Evolutionary conservation across 805 yeast species (phyloP).

Genomic region (Ogataea minuta): DNA sequence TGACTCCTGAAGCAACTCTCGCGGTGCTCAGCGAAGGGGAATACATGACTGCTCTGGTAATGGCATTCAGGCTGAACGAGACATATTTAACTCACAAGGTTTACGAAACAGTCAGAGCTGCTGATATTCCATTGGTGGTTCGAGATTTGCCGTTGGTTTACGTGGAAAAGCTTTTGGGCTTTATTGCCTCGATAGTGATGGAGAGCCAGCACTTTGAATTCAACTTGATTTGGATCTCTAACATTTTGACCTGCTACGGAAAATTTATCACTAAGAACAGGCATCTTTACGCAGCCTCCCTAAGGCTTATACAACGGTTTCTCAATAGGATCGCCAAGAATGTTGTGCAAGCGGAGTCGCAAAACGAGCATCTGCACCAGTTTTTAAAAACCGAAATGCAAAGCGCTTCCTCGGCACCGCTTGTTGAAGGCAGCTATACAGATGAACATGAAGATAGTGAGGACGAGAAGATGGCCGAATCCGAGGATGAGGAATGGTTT

Average conservation of each 20-base stretch:
- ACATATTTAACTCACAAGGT: constrained; percentile 65
- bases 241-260: constrained; percentile 72
- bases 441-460: constrained; percentile 27
- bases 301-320: constrained; percentile 74
- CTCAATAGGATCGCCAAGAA: constrained; percentile 73
- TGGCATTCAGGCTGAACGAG: constrained; percentile 94
- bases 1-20: constrained; percentile 76
- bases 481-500: constrained; percentile 37
- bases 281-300: constrained; percentile 57
- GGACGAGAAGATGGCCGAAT: constrained; percentile 27
- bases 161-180: constrained; percentile 60
- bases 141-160: constrained; percentile 77
- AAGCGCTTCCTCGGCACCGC: constrained; percentile 24
- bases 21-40: constrained; percentile 59
- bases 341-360: constrained; percentile 51
- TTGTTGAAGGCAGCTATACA: constrained; percentile 29
- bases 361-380: constrained; percentile 52
- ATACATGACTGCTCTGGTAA: constrained; percentile 75
- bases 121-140: constrained; percentile 65
- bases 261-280: constrained; percentile 61
- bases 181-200: constrained; percentile 64
- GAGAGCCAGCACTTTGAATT: constrained; percentile 84
- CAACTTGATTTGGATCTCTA: constrained; percentile 76
- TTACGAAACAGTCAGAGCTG: constrained; percentile 69
- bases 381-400: constrained; percentile 40